Conservation (phyloP, 257 asterid species). For the Pogostemon cablin region DNA sequence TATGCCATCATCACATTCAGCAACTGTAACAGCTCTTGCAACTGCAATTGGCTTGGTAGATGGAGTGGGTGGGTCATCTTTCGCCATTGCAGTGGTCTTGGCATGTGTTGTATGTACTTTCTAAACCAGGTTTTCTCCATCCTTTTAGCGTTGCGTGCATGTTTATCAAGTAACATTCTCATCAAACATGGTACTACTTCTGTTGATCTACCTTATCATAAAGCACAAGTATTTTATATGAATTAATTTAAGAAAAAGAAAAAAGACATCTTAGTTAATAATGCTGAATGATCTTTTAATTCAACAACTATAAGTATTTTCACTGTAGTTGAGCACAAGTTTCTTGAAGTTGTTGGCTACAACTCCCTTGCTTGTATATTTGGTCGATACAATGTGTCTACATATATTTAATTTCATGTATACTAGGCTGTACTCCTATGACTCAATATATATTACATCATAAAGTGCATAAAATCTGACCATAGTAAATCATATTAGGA, state of each 20-base stretch:
- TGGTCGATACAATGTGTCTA: not conserved
- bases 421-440: slow-evolving; percentile 10
- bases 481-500: slow-evolving; percentile 9
- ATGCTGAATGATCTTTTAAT: not conserved
- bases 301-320: not conserved
- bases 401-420: slow-evolving; percentile 6
- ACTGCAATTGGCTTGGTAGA: slow-evolving; percentile 78
- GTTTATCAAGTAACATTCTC: slow-evolving; percentile 30
- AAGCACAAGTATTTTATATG: not conserved
- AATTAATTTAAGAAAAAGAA: not conserved
- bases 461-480: slow-evolving; percentile 18
- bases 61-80: slow-evolving; percentile 74
- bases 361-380: not conserved
- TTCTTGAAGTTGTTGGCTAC: not conserved
- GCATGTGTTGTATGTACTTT: slow-evolving; percentile 98
- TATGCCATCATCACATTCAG: slow-evolving; percentile 99
- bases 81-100: slow-evolving; percentile 88
- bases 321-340: not conserved
- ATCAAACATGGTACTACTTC: slow-evolving; percentile 28
- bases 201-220: not conserved
- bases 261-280: slow-evolving; percentile 4
- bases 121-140: slow-evolving; percentile 69
- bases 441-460: not conserved
- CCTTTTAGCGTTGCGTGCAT: slow-evolving; percentile 44
- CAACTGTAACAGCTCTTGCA: slow-evolving; percentile 87